Conservation (phyloP, 2,329 filamentous ascomycete genomes). For the Trichoderma lentiforme region DNA sequence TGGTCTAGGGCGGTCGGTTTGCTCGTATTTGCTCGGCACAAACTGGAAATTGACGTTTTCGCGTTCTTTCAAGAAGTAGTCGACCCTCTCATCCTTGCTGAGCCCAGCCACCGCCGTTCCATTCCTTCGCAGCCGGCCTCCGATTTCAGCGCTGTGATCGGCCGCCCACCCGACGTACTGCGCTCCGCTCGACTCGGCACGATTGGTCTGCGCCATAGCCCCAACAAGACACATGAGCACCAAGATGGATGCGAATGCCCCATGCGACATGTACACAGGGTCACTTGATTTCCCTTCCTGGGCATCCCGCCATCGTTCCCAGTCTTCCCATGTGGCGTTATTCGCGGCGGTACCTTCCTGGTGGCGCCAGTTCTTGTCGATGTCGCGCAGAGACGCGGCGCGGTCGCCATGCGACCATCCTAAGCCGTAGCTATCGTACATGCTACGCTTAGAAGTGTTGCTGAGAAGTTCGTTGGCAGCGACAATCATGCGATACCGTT, state of each 20-base stretch:
- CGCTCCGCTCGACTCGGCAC: slow-evolving; percentile 60
- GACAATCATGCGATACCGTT: slow-evolving; percentile 86
- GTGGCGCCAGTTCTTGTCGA: slow-evolving; percentile 49
- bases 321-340: slow-evolving; percentile 98
- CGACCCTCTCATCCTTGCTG: slow-evolving; percentile 64
- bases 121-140: slow-evolving; percentile 54
- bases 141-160: slow-evolving; percentile 63
- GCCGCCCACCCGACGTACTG: slow-evolving; percentile 65
- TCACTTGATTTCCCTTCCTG: slow-evolving; percentile 48
- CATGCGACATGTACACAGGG: slow-evolving; percentile 71
- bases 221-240: slow-evolving; percentile 66
- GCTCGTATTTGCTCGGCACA: slow-evolving; percentile 28
- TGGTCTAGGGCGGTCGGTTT: slow-evolving; percentile 15
- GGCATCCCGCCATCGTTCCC: slow-evolving; percentile 74
- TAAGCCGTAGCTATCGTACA: slow-evolving; percentile 77
- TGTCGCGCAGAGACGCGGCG: slow-evolving; percentile 47
- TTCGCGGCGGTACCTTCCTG: slow-evolving; percentile 47
- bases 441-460: slow-evolving; percentile 70
- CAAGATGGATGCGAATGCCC: slow-evolving; percentile 69
- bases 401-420: slow-evolving; percentile 67
- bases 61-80: slow-evolving; percentile 71
- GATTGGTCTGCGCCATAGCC: slow-evolving; percentile 67
- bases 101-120: slow-evolving; percentile 51
- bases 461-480: slow-evolving; percentile 86
- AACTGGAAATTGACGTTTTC: slow-evolving; percentile 47